Conservation (phyloP, 192 early-diverging fungal species). For the Coemansia sp. region DNA sequence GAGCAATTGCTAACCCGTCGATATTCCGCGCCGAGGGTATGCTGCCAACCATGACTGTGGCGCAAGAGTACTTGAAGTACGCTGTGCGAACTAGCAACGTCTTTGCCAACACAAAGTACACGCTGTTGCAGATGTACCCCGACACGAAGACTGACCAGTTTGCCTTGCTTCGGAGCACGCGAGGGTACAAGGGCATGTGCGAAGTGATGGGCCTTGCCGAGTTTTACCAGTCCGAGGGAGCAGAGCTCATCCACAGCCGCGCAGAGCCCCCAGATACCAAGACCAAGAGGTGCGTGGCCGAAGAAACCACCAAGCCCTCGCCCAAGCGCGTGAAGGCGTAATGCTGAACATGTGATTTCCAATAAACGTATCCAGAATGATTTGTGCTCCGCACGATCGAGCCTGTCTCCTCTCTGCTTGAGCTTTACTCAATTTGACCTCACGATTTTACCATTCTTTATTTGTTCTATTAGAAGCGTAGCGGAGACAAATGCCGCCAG, state of each 20-base stretch:
- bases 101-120: slow-evolving; percentile 89
- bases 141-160: slow-evolving; percentile 58
- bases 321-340: slow-evolving; percentile 8
- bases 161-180: slow-evolving; percentile 46
- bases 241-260: slow-evolving; percentile 10
- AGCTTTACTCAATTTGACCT: neutral
- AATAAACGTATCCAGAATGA: neutral
- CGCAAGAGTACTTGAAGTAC: slow-evolving; percentile 65
- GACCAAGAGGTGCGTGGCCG: neutral
- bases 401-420: neutral
- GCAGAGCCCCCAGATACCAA: neutral
- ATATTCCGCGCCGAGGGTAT: slow-evolving; percentile 72
- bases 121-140: slow-evolving; percentile 80
- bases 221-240: slow-evolving; percentile 31
- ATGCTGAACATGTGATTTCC: neutral
- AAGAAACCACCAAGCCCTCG: neutral
- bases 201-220: slow-evolving; percentile 42
- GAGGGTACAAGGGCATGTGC: slow-evolving; percentile 58
- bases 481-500: slow-evolving; percentile 20
- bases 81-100: slow-evolving; percentile 69
- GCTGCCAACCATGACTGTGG: slow-evolving; percentile 57
- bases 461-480: neutral
- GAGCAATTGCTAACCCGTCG: slow-evolving; percentile 82
- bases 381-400: neutral
- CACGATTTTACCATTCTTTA: neutral